Conservation (phyloP, 1,139 yeast species). For the Hansenula anomala region DNA sequence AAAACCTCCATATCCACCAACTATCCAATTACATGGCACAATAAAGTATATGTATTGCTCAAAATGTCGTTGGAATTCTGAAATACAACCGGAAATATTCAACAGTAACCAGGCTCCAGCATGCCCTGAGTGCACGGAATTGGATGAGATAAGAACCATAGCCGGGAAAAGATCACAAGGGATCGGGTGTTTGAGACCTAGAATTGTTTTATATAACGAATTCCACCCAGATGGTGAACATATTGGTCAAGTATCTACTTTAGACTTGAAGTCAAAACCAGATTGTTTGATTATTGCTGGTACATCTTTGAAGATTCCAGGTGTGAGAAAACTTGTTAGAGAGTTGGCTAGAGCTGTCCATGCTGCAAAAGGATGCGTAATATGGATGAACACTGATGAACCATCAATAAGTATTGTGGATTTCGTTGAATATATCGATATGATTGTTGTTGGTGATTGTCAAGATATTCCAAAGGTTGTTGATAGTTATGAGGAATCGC, state of each 20-base stretch:
- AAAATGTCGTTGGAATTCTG: constrained; percentile 53
- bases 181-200: constrained; percentile 72
- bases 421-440: constrained; percentile 47
- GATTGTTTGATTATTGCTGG: constrained; percentile 83
- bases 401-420: constrained; percentile 46
- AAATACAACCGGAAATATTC: constrained; percentile 37
- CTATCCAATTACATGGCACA: constrained; percentile 79
- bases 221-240: constrained; percentile 84
- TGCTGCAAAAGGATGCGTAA: constrained; percentile 48
- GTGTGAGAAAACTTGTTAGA: constrained; percentile 71
- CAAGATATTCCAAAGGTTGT: constrained; percentile 39
- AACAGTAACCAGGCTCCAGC: constrained; percentile 33
- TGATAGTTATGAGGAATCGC: constrained; percentile 24
- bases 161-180: constrained; percentile 76
- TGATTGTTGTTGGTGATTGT: constrained; percentile 56
- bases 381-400: constrained; percentile 52
- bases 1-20: constrained; percentile 40
- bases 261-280: constrained; percentile 61
- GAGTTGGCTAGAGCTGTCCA: constrained; percentile 67
- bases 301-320: constrained; percentile 82
- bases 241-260: constrained; percentile 66
- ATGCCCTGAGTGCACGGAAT: constrained; percentile 54
- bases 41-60: constrained; percentile 69
- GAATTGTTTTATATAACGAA: constrained; percentile 82
- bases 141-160: constrained; percentile 41